A percentile compares a stretch with the other conserved stretches of the same genome.
Conservation (phyloP, 805 yeast species). For the Wickerhamomyces ciferrii region DNA sequence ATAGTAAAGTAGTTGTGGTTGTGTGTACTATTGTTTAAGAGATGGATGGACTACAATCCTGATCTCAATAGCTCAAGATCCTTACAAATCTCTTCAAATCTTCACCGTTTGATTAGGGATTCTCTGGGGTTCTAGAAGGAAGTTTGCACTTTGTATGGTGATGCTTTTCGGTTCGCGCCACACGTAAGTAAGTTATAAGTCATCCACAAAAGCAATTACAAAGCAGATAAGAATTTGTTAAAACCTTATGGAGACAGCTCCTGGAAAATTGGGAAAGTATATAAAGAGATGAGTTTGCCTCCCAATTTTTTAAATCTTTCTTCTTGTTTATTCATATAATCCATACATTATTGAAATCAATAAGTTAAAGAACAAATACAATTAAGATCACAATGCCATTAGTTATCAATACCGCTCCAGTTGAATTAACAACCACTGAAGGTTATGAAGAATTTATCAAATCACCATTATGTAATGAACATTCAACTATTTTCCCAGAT, state of each 20-base stretch:
- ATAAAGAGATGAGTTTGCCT: not conserved
- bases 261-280: not conserved
- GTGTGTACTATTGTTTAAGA: not conserved
- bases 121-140: not conserved
- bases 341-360: not conserved
- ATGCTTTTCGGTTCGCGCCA: not conserved
- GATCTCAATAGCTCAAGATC: too few species aligned
- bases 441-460: constrained; percentile 36
- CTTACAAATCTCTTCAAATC: too few species aligned
- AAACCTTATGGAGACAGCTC: not conserved
- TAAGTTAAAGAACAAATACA: not conserved
- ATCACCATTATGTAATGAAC: constrained; percentile 23
- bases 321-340: too few species aligned
- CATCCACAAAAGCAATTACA: not conserved
- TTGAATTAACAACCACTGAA: constrained; percentile 32
- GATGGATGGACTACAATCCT: too few species aligned
- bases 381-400: not conserved
- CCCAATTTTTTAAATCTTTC: not conserved
- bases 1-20: too few species aligned
- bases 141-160: not conserved
- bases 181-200: not conserved
- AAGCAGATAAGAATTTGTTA: not conserved
- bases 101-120: too few species aligned
- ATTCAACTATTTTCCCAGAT: constrained; percentile 29
- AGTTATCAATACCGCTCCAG: constrained; percentile 27